Base-by-base conservation (phyloP, 164 flowering plant genomes). In the Vitis rupestris region DNA sequence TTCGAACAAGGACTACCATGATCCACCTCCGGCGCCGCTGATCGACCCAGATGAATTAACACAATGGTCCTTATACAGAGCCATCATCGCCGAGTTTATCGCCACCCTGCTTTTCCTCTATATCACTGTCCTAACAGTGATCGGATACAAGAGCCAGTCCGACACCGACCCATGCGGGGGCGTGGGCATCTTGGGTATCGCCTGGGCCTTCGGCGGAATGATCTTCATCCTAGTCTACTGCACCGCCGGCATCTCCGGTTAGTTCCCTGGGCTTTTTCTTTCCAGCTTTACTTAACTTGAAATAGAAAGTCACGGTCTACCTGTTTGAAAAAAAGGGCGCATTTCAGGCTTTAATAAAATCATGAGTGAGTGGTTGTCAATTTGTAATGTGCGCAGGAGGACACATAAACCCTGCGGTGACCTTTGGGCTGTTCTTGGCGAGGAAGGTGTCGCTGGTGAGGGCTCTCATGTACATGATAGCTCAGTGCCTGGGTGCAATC, bases 181-280 rank as follows among this genome's bases (percentile, higher is more conserved):
- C n/a, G 98, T 91, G 16, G 97, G 97, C 50, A 76, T 88, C 59
- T 90, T 93, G 47, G 98, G 98, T 31, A 91, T 93, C 72, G 98
- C 98, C 4, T 93, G 98, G 98, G 90, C 98, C 58, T 88, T 93
- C 16, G 98, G 98, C 50, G 98, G 98, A 76, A 93, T 91, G 98
- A 93, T 93, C 81, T 91, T 93, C 68, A 63, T 93, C 72, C 98
- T 93, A 31, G 97, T 93, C 66, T 93, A 91, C 91, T 93, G 98
- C 89, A 91, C 97, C 57, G 98, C 98, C 74, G 98, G 98, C 30
- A 93, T 91, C 77, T 91, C 98, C 8, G 98, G 98, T 93, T 10
- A n/a, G 78, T 72, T 57, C 27, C 15, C 8, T 4, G 31, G 12
- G 8, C 27, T 23, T 16, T 37, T 17, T 76, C 10, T 57, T 15